phyloP scores from a whole-genome alignment of 2,329 filamentous ascomycete genomes.

The Basipetospora sp. region DNA sequence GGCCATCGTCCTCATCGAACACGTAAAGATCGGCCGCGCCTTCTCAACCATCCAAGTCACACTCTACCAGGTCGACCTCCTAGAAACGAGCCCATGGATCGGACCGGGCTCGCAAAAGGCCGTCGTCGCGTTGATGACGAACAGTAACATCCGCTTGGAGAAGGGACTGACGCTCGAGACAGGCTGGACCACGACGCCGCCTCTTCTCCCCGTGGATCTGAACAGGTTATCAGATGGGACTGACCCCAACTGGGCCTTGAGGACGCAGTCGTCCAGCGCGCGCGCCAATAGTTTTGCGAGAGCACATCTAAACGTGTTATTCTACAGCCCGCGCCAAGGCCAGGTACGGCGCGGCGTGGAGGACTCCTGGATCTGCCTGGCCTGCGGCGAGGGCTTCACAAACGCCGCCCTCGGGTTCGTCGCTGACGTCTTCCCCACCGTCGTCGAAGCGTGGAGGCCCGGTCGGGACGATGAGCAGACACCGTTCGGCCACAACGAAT shows the following conservation, averaged over 20 bases:
- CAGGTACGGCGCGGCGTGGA: slow-evolving; percentile 5
- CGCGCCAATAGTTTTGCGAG: no score
- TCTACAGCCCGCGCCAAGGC: slow-evolving; percentile 1
- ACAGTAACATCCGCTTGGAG: no score
- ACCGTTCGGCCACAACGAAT: slow-evolving; percentile 17
- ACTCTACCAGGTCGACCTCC: slow-evolving; percentile 24
- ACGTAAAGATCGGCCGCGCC: slow-evolving; percentile 26
- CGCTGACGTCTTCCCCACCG: slow-evolving; percentile 53
- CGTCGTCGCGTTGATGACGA: slow-evolving; percentile 17
- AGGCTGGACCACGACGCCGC: slow-evolving; percentile 8
- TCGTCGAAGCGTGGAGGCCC: slow-evolving; percentile 33
- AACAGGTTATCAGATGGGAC: slow-evolving; percentile 10
- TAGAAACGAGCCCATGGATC: slow-evolving; percentile 25
- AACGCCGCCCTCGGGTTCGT: slow-evolving; percentile 50
- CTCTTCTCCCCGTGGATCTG: slow-evolving; percentile 14
- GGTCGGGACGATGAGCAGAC: slow-evolving; percentile 17
- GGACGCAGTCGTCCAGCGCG: no score
- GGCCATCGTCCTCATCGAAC: slow-evolving; percentile 23
- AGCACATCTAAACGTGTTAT: background rate
- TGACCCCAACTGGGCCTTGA: slow-evolving; percentile 17
- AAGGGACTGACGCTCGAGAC: no score
- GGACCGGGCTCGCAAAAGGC: slow-evolving; percentile 18
- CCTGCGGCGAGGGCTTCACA: slow-evolving; percentile 46
- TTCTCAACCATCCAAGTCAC: slow-evolving; percentile 28
- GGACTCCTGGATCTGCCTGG: slow-evolving; percentile 55